Base-by-base conservation (phyloP, 768 basidiomycete species). In the Lactarius sp. region DNA sequence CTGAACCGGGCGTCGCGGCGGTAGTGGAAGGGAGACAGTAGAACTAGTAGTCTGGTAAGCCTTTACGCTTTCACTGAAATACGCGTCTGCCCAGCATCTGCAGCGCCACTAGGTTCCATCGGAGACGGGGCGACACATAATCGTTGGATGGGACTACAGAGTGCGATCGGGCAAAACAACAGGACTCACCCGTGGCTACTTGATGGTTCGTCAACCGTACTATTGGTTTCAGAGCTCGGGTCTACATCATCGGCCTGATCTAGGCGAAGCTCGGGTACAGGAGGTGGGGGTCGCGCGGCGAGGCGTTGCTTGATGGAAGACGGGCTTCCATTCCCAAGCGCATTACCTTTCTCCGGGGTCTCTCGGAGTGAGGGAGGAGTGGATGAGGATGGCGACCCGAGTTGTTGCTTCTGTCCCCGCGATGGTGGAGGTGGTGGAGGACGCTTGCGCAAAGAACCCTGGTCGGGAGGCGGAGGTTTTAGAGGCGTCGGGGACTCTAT, bases 291-390 rank as follows among this genome's bases (percentile, higher is more conserved):
- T 16, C 64, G 54, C 33, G 64, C 36, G 1, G 50, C 54, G 22
- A 65, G 64, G 51, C 64, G 64, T 33, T 65, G 64, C 47, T 56
- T 65, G 34, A 39, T n/a, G 6, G 59, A 56, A n/a, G 59, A 59
- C 6, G 64, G 64, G 22, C 64, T 65, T 3, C 8, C 27, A 14
- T 50, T 52, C 59, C 56, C 64, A 7, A 47, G n/a, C 2, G 2
- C 34, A 20, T 47, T 56, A 8, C 10, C 12, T 56, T 22, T 59
- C 33, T 64, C 64, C 2, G 55, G 18, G 16, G 59, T 56, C 6
- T 59, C 52, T 7, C 27, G 54, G 27, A 52, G 59, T 52, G 42
- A 59, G 52, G 64, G 59, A 20, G 64, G 56, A 16, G 47, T n/a
- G 4, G 64, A 65, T 16, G 64, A 59, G 31, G 64, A 60, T 33